Conservation (phyloP, 495 filamentous ascomycete genomes). For the Tuber calosporum region DNA sequence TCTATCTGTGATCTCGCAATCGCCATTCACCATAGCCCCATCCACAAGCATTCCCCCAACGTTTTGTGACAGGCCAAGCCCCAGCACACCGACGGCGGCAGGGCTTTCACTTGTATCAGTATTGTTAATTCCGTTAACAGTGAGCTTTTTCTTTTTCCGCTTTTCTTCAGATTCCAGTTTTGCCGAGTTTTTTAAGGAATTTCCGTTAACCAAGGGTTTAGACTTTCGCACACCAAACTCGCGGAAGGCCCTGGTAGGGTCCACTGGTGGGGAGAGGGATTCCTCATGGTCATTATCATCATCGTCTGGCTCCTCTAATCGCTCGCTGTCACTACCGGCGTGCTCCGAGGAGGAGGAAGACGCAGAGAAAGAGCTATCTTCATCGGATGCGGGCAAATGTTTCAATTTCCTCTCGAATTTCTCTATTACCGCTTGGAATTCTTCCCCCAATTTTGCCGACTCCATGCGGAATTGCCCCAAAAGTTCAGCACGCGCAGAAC, state of each 20-base stretch:
- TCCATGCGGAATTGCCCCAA: not conserved
- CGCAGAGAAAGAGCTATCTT: not conserved
- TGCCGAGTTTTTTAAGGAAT: not conserved
- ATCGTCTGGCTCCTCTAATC: not conserved
- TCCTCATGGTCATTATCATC: not conserved
- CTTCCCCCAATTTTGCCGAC: not conserved
- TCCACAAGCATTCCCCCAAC: slow-evolving; percentile 12
- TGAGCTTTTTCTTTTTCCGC: not conserved
- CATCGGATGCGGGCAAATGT: not conserved
- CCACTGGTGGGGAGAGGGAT: not conserved
- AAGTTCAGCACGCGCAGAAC: not conserved
- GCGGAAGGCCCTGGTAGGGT: not conserved
- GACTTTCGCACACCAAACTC: not conserved
- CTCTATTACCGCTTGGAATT: not conserved
- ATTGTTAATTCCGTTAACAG: not conserved
- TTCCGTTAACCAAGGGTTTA: slow-evolving; percentile 2
- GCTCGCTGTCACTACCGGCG: not conserved
- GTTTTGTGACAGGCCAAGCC: slow-evolving; percentile 6
- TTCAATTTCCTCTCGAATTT: not conserved
- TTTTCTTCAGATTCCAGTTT: not conserved
- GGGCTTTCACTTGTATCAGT: not conserved
- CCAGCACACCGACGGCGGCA: not conserved
- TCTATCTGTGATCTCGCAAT: slow-evolving; percentile 7
- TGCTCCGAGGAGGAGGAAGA: not conserved
- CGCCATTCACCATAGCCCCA: slow-evolving; percentile 23